Base-by-base conservation (phyloP, 2,329 filamentous ascomycete species). In the Xylaria sp. region DNA sequence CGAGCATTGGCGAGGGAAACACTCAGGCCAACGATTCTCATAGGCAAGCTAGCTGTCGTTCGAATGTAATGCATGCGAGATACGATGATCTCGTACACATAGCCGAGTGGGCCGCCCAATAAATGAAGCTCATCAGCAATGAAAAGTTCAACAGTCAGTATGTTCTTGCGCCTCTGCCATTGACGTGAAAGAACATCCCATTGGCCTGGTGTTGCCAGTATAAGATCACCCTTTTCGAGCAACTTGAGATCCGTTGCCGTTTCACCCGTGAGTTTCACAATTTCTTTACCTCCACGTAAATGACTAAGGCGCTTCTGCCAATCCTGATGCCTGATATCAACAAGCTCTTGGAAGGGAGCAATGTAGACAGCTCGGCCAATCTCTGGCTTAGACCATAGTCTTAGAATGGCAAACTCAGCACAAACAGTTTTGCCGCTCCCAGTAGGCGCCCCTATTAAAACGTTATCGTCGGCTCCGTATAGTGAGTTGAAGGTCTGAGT, bases 31-130 rank as follows among this genome's bases (percentile, higher is more conserved):
- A 99, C 83, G 56, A 98, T 95, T 61, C 96, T 91, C 83, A 98
- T 87, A 10, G 92, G 89, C 48, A 92, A 90, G 79, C 97, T 92
- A 0, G 93, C 91, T 79, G 98, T 94, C 0, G 93, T 91, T 68
- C 94, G 91, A 78, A 99, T 98, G 72, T 96, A 96, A 79, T 97
- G 94, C 92, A 98, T 98, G 62, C 96, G 91, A 70, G 96, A 98
- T n/a, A 99, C 93, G 62, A 99, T 91, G 62, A 96, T 92, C 84
- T 99, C 96, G 81, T 99, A 99, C 37, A 97, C 87, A 79, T 95
- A 97, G 37, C 96, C 97, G 72, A 89, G 88, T 61, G 91, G 89
- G 15, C 94, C 94, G 69, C 95, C 96, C 37, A 99, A 86, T 84
- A 98, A 91, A 78, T 99, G 96, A 64, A 99, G 85, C 78, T 98